Evolutionary conservation across 768 basidiomycete genomes (phyloP), one percentile per base, ranked within the genome.

Genomic region (Trametes cubensis): DNA sequence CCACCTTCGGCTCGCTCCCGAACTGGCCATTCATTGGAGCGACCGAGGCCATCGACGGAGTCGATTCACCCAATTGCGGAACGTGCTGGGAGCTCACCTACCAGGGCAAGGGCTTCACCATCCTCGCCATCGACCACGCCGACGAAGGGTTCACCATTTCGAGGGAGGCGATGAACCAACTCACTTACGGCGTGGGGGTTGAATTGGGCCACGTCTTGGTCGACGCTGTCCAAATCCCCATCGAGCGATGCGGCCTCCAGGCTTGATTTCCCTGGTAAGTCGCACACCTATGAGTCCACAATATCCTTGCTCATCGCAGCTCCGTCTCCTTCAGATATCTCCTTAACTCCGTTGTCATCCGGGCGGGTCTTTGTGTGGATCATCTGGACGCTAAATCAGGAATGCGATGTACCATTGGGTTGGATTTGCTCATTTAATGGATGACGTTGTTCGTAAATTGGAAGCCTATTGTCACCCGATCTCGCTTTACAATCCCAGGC

Each of bases 231-330:
- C 71, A 82, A 61, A 81, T 87, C 13, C 72, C 65, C 41, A 58
- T 77, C 7, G 80, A 84, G 0, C 63, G 69, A 51, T 89, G 88
- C 67, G 85, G 85, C 21, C 71, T 85, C 60, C 78, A 66, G 72
- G 13, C 11, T 25, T 26, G 17, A 34, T 4, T 10, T 2, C 11
- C 34, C 10, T 6, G 6, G 34, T 34, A 6, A 34, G 34, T 34
- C 11, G 34, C 34, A 7, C 11, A 2, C 5, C 34, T 11, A 34
- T 4, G 34, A 11, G 11, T 34, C 34, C 34, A 34, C 2, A 7
- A 11, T 34, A 34, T 7, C 10, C 34, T 4, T 34, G 2, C 34
- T 34, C 34, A 34, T 34, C 34, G 34, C 28, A 34, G 10, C 34
- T 34, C 10, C 10, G 34, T 2, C 10, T 34, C 11, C 10, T 34